Base-by-base conservation (phyloP, 768 basidiomycete species). In the Pleurotus sapidus region DNA sequence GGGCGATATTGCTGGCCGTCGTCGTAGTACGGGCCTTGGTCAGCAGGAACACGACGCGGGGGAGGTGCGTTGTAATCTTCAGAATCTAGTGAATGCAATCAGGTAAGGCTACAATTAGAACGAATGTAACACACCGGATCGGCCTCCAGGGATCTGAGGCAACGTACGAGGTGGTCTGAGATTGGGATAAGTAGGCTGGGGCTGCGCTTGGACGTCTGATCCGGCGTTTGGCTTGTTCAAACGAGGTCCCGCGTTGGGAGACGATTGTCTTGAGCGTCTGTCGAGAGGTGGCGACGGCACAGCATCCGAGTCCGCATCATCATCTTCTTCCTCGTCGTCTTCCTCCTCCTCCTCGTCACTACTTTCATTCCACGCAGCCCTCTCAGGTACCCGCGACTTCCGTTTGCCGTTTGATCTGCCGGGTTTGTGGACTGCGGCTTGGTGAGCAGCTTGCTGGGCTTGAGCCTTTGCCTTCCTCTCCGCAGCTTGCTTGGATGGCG, bases 261-360 rank as follows among this genome's bases (percentile, higher is more conserved):
- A 59, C 38, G 69, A 66, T 57, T 57, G 40, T 30, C 67, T 62
- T 20, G 67, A 61, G 51, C 60, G 60, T 56, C 65, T 68, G 54
- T 68, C 69, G 27, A 67, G 61, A 17, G 60, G 40, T 4, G 69
- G 64, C 27, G 74, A 64, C 4, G 70, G 72, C 43, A 75, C 78
- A 55, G 65, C 75, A 60, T 88, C 87, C 3, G 86, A 88, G 65
- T 89, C 86, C 5, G 77, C 86, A 11, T 86, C 84, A 0, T 87
- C 87, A 0, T 87, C 84, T 0, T 86, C 84, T 0, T 87, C 90
- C 0, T 94, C 91, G 4, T 95, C 94, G 4, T 95, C 94, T 2
- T 95, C 91, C 3, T 93, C 90, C 4, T 91, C 90, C 43, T 93
- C 91, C 55, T 90, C 89, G 23, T 91, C 90, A 56, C 89, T 89